Base-by-base conservation (phyloP, 331 rosid species). In the Quercus lobata region DNA sequence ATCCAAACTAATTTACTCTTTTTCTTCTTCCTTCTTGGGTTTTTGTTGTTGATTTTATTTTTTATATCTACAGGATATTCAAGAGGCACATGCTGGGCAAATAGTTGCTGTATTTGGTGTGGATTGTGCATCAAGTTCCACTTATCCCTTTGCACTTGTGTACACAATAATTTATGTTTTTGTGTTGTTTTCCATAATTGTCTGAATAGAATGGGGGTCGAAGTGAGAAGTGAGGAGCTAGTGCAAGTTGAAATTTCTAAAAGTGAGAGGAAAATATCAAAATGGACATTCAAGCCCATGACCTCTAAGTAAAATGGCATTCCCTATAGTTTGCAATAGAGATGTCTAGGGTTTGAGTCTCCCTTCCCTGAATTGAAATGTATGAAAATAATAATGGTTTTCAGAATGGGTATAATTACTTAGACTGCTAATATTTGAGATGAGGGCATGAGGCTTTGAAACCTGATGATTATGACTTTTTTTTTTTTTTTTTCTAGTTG, bases 101-200 rank as follows among this genome's bases (percentile, higher is more conserved):
- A 96, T 96, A 76, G 97, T 96, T 87, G 98, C 99, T 81, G 99
- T 96, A 44, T 96, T 96, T 86, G 98, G 99, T 62, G 97, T 96
- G 55, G 99, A 96, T 69, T 96, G 99, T 88, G 99, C 99, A 79
- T 96, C 99, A 89, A 97, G 99, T 95, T 76, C 44, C 84, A 79
- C 77, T 82, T 69, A 41, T 83, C 44, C 57, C 65, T 57, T 63
- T 82, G 72, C 62, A 29, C 79, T 25, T 41, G 69, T 34, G 81
- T 71, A 35, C 71, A 70, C 41, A 52, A 44, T 37, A 44, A 69
- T 52, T 66, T 80, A 22, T 57, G 71, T 71, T 75, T 81, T 15
- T 53, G 11, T 35, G 6, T 79, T 52, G 69, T 61, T 41, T 62
- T 21, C 22, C 44, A 19, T 53, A 10, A 73, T 68, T 25, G 17